phyloP scores from a whole-genome alignment of 768 basidiomycete genomes.

The Multifurca ochricompacta region DNA sequence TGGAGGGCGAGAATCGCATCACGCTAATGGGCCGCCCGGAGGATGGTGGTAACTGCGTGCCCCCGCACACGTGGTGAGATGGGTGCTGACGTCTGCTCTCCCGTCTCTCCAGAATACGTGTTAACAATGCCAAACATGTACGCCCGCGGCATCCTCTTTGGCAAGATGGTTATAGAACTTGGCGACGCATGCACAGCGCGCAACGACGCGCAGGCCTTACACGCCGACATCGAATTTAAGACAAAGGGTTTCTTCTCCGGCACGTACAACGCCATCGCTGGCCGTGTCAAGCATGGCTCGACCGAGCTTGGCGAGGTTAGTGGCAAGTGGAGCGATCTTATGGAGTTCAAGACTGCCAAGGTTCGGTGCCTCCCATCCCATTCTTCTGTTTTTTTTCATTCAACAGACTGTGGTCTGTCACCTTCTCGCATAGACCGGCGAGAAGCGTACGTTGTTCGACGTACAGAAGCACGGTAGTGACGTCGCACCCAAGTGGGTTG shows the following conservation, averaged over 20 bases:
- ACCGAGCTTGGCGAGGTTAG: slow-evolving; percentile 76
- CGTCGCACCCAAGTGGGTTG: slow-evolving; percentile 75
- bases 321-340: slow-evolving; percentile 85
- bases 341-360: slow-evolving; percentile 74
- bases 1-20: slow-evolving; percentile 95
- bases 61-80: background rate
- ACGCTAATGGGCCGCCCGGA: slow-evolving; percentile 73
- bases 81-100: background rate
- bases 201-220: slow-evolving; percentile 68
- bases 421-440: slow-evolving; percentile 40
- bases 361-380: slow-evolving; percentile 34
- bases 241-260: slow-evolving; percentile 99
- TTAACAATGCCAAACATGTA: slow-evolving; percentile 99
- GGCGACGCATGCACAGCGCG: slow-evolving; percentile 83
- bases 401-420: too few species aligned
- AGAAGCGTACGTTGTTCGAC: slow-evolving; percentile 79
- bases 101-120: slow-evolving; percentile 53
- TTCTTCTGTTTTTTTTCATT: too few species aligned
- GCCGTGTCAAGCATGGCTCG: slow-evolving; percentile 59
- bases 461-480: slow-evolving; percentile 65
- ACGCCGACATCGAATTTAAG: slow-evolving; percentile 91
- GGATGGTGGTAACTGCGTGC: slow-evolving; percentile 63
- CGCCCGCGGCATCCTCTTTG: slow-evolving; percentile 78
- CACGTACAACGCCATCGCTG: slow-evolving; percentile 84
- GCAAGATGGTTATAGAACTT: slow-evolving; percentile 93